A percentile compares a stretch with the other conserved stretches of the same genome.
Evolutionary conservation across 495 filamentous ascomycete genomes (phyloP).

Genomic region (Cercophora scortea): DNA sequence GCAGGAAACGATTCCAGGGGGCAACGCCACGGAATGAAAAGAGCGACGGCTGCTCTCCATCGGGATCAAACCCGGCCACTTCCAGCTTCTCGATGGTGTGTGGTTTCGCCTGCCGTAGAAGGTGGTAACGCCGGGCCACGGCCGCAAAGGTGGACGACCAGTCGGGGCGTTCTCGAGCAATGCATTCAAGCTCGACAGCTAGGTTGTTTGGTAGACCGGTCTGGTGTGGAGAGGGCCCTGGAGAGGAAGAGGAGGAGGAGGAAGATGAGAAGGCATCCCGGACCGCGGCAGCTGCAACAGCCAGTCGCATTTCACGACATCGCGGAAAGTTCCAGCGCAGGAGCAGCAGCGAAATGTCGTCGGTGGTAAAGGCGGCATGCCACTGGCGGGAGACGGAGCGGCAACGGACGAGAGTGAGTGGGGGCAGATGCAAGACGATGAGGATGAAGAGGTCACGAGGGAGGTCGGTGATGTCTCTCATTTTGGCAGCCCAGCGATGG

Average conservation of each 20-base stretch:
- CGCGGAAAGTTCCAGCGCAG: slow-evolving; percentile 46
- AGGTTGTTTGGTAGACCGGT: slow-evolving; percentile 5
- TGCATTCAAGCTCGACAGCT: slow-evolving; percentile 3
- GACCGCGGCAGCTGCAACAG: slow-evolving; percentile 11
- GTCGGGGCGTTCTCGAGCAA: not conserved
- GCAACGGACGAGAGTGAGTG: slow-evolving; percentile 44
- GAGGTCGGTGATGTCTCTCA: slow-evolving; percentile 41
- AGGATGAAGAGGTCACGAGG: slow-evolving; percentile 47
- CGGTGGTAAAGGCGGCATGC: slow-evolving; percentile 46
- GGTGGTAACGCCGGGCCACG: slow-evolving; percentile 50
- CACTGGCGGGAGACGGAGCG: slow-evolving; percentile 50
- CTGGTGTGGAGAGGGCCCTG: no score
- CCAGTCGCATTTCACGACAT: slow-evolving; percentile 44
- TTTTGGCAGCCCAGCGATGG: slow-evolving; percentile 2
- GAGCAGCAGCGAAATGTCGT: slow-evolving; percentile 35
- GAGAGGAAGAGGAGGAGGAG: not conserved
- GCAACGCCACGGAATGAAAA: slow-evolving; percentile 40
- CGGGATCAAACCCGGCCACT: slow-evolving; percentile 16
- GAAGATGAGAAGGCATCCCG: slow-evolving; percentile 4
- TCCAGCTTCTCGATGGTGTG: slow-evolving; percentile 40
- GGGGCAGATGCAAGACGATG: slow-evolving; percentile 42
- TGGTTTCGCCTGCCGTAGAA: slow-evolving; percentile 43
- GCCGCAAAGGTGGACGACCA: slow-evolving; percentile 43
- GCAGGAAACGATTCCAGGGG: slow-evolving; percentile 49
- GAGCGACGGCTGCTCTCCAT: slow-evolving; percentile 12